phyloP scores from a whole-genome alignment of 176 grass and related monocot species.

The Eleusine indica region DNA sequence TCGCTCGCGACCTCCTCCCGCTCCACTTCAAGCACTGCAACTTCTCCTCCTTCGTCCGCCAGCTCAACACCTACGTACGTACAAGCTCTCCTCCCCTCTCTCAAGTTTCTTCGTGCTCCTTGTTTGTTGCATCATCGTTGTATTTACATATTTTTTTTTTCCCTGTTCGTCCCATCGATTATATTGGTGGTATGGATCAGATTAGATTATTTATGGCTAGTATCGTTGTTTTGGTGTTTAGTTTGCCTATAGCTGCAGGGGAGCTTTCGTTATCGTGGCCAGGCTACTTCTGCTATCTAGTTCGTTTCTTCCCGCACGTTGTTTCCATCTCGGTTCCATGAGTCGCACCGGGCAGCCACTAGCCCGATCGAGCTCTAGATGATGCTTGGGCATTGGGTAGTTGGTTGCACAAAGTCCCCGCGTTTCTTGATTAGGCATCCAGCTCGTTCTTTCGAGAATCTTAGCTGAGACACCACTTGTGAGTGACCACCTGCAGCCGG shows the following conservation, averaged over 20 bases:
- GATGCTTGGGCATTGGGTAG: background rate
- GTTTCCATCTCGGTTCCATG: background rate
- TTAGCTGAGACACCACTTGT: background rate
- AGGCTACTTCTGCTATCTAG: background rate
- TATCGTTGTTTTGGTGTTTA: background rate
- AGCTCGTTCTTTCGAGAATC: background rate
- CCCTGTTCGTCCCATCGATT: background rate
- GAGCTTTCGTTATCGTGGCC: conserved; percentile 28
- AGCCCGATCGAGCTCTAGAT: background rate
- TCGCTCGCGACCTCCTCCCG: conserved; percentile 86
- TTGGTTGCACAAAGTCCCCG: too few relatives aligned
- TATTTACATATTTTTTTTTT: background rate
- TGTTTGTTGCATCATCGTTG: background rate
- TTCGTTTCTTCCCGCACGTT: too few relatives aligned
- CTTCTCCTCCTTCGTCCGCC: conserved; percentile 95
- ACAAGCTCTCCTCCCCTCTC: background rate
- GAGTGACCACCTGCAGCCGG: background rate
- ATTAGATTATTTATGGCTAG: background rate
- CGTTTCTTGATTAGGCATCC: background rate
- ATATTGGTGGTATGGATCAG: background rate
- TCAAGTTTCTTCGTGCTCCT: background rate
- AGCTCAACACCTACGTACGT: conserved; percentile 97
- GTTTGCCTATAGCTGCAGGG: background rate
- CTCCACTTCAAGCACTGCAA: conserved; percentile 98
- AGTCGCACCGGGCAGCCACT: background rate